Conservation (phyloP, 179 eudicot species). For the Gypsophila paniculata region DNA sequence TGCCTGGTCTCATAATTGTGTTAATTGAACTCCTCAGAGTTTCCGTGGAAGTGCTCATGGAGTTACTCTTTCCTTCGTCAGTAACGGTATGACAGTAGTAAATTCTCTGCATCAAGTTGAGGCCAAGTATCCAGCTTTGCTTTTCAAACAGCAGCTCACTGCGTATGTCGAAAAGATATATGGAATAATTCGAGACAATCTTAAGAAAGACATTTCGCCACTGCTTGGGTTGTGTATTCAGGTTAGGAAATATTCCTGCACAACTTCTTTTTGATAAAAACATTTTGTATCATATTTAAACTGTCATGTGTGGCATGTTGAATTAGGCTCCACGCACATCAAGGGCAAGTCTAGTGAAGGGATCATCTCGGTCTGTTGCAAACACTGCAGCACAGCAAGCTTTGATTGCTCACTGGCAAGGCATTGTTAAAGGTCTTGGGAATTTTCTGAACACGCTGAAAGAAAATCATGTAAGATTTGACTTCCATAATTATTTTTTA, state of each 20-base stretch:
- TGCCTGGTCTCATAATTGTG: neutral
- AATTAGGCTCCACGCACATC: conserved; percentile 93
- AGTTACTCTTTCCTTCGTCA: conserved; percentile 55
- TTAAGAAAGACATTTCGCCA: conserved; percentile 92
- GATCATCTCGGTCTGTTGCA: conserved; percentile 75
- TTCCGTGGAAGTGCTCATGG: conserved; percentile 84
- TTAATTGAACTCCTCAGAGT: conserved; percentile 41
- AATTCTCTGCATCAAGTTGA: conserved; percentile 81
- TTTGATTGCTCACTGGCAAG: conserved; percentile 96
- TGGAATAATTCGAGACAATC: conserved; percentile 89
- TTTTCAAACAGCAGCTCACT: conserved; percentile 94
- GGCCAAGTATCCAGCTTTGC: conserved; percentile 96
- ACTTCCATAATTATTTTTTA: neutral
- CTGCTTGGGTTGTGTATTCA: conserved; percentile 90
- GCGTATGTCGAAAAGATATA: conserved; percentile 94
- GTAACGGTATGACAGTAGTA: conserved; percentile 48
- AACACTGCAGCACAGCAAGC: conserved; percentile 86
- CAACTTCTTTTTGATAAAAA: neutral
- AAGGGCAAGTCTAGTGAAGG: conserved; percentile 92
- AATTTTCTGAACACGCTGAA: conserved; percentile 70
- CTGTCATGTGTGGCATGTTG: conserved; percentile 7
- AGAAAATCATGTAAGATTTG: conserved; percentile 63
- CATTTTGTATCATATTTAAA: conserved; percentile 3
- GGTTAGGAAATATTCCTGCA: conserved; percentile 36
- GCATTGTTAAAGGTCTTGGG: conserved; percentile 78